Evolutionary conservation across 1,139 yeast species (phyloP).

Genomic region (Hyphopichia fennica): DNA sequence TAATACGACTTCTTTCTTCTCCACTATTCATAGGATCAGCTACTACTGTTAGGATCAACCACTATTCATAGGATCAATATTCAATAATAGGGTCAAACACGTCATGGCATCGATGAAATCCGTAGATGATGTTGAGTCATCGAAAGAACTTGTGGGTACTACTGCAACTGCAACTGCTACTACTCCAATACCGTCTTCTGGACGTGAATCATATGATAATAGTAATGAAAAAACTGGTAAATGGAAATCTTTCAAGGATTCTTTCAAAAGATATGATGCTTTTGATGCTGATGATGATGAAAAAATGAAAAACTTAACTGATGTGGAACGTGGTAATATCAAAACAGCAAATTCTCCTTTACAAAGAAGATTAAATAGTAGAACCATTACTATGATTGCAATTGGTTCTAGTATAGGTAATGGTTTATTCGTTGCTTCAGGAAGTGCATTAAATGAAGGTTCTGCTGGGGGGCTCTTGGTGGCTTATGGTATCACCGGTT

Average conservation of each 20-base stretch:
- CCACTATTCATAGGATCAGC: too few species aligned
- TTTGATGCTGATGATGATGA: conserved; percentile 40
- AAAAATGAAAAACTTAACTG: conserved; percentile 20
- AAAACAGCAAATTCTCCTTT: conserved; percentile 33
- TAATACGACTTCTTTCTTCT: too few species aligned
- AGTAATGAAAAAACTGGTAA: conserved; percentile 13
- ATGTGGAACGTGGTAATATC: conserved; percentile 32
- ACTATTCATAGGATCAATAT: too few species aligned
- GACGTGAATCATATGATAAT: too few species aligned
- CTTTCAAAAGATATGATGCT: conserved; percentile 25
- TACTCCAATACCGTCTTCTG: conserved; percentile 1
- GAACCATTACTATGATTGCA: conserved; percentile 45
- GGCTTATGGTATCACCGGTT: conserved; percentile 31
- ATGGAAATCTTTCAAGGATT: conserved; percentile 42
- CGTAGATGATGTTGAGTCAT: not conserved
- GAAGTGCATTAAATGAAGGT: conserved; percentile 25
- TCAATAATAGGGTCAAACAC: not conserved
- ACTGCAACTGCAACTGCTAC: not conserved
- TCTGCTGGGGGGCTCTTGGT: conserved; percentile 41
- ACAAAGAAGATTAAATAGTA: conserved; percentile 29
- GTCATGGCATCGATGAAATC: not conserved
- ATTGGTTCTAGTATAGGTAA: conserved; percentile 45
- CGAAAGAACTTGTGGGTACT: not conserved
- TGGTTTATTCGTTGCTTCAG: conserved; percentile 42
- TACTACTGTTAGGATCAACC: too few species aligned